Evolutionary conservation across 306 rosid genomes (phyloP), one percentile per base, ranked within the genome.

Genomic region (Sechiopsis laciniata): DNA sequence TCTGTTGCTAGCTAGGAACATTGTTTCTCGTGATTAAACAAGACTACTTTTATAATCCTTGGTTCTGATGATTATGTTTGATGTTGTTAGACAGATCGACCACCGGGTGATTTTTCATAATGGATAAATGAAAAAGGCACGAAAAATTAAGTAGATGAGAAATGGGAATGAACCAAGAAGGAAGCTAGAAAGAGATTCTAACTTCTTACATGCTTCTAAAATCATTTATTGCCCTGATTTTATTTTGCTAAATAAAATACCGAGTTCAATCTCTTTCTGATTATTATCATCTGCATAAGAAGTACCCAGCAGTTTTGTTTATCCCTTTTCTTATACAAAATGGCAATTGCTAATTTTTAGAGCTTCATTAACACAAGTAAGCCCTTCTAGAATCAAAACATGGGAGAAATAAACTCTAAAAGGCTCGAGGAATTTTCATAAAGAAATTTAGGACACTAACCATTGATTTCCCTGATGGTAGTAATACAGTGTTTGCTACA

Each of bases 401-500:
- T 65, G 26, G 5, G 12, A 14, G 71, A n/a, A 3, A 65, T 16
- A 15, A 10, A 42, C n/a, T 17, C 71, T 40, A 37, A 65, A 20
- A 12, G 7, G 17, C 35, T 40, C 10, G 10, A 22, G 7, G 22
- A 32, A 78, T 13, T 60, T 6, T 40, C 74, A 42, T 54, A 21
- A 9, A 53, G 58, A 64, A 19, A 64, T 15, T 11, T 22, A 7
- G 61, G 57, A 26, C 17, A 84, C 88, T 88, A 45, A 93, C 98
- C 88, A 93, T 77, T 74, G 83, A 83, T 78, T 80, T 93, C 75
- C 98, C 96, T 65, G 98, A 93, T 81, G 98, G 97, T 74, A 88
- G 81, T 68, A 84, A 37, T 2, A 72, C 78, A 9, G 62, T 75
- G 20, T 83, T 79, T 17, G 68, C 77, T 14, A 85, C 76, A 50